Base-by-base conservation (phyloP, 2,329 filamentous ascomycete species). In the Sporothrix inflata region DNA sequence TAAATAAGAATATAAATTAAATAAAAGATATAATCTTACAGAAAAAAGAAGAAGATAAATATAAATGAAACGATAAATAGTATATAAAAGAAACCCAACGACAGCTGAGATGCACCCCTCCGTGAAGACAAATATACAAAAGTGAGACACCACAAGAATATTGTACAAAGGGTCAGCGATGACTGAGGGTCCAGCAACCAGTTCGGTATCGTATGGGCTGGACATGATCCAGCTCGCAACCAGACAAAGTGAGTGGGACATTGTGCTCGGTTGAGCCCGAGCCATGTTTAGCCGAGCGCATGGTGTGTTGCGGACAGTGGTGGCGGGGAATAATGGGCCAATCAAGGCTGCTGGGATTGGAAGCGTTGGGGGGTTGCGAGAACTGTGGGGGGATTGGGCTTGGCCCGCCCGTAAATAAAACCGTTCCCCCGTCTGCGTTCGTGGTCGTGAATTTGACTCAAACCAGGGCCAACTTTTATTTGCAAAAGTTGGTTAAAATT, bases 291-390 rank as follows among this genome's bases (percentile, higher is more conserved):
- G 38, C 60, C 60, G 38, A 61, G 7, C 21, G 14, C 6, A 40
- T 19, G 30, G 55, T 27, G 19, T n/a, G 19, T 16, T 38, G 27
- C 30, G 55, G 53, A 40, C 57, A 61, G 21, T 61, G n/a, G 7
- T 34, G 11, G 34, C 63, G 63, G 40, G 21, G 42, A 49, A 67
- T 34, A 66, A 45, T 45, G 63, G 27, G 42, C 63, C 63, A 67
- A 67, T 67, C 45, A 67, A 45, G 24, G 27, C 45, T 38, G 40
- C 63, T 34, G 45, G 24, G 45, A 49, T 67, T 49, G 27, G 16
- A 34, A 34, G 8, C 24, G 21, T 34, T 63, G 38, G 42, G 11
- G n/a, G 24, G 7, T 21, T 49, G 21, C 12, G n/a, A 24, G n/a
- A 47, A 66, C 12, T 49, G 61, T 47, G 61, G 61, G 61, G 34